Conservation (phyloP, 2,329 filamentous ascomycete species). For the Monosporascus sp. region DNA sequence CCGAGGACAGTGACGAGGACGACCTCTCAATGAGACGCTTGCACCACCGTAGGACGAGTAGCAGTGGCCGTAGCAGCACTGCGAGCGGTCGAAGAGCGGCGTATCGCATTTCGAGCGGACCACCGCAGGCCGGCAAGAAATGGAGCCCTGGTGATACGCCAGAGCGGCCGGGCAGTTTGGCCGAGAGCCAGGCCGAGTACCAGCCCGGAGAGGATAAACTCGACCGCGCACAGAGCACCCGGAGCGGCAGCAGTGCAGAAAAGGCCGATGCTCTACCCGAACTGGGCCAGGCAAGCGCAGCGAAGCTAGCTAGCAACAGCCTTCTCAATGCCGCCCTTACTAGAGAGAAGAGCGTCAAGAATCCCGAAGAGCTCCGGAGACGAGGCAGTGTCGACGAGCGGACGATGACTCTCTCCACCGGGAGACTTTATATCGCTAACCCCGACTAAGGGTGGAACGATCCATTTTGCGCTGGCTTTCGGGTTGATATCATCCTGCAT, state of each 20-base stretch:
- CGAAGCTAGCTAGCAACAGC: conserved; percentile 53
- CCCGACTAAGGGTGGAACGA: conserved; percentile 50
- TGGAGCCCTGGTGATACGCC: conserved; percentile 53
- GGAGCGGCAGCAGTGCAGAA: conserved; percentile 54
- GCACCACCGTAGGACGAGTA: conserved; percentile 67
- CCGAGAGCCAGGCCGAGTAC: conserved; percentile 35
- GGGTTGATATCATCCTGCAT: no score
- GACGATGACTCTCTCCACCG: conserved; percentile 67
- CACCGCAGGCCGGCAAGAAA: conserved; percentile 35
- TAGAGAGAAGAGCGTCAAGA: conserved; percentile 61
- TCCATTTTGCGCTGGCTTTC: no score
- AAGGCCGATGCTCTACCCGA: conserved; percentile 56
- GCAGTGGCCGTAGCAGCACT: conserved; percentile 68
- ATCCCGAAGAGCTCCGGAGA: conserved; percentile 65
- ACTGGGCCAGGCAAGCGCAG: conserved; percentile 34
- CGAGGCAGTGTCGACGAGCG: conserved; percentile 80
- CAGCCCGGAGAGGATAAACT: conserved; percentile 22
- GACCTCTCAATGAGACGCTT: conserved; percentile 44
- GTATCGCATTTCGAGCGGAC: conserved; percentile 47
- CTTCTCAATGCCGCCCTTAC: conserved; percentile 51
- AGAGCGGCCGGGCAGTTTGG: conserved; percentile 48
- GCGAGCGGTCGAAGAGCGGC: conserved; percentile 45
- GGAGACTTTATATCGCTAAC: conserved; percentile 79
- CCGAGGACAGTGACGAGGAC: conserved; percentile 76
- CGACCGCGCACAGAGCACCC: conserved; percentile 40